Conservation (phyloP, 257 asterid species). For the Buddleja alternifolia region DNA sequence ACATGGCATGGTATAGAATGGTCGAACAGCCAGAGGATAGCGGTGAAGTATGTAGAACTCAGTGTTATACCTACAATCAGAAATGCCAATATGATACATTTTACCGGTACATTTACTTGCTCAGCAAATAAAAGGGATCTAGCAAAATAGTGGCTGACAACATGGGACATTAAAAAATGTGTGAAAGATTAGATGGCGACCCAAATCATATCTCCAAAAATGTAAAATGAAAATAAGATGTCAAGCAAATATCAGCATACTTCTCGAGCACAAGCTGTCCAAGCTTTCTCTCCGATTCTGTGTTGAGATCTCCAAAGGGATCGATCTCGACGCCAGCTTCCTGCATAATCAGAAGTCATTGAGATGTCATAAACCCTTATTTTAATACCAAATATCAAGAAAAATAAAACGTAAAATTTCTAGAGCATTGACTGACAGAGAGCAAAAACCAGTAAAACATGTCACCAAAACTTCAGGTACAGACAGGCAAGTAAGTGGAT, state of each 20-base stretch:
- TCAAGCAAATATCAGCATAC: slow-evolving; percentile 44
- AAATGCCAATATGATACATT: slow-evolving; percentile 2
- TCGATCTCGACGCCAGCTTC: slow-evolving; percentile 90
- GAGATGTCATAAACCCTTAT: not conserved
- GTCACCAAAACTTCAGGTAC: not conserved
- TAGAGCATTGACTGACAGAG: not conserved
- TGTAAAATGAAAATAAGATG: not conserved
- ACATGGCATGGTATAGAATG: slow-evolving; percentile 95
- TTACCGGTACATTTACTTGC: not conserved
- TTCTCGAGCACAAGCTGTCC: slow-evolving; percentile 86
- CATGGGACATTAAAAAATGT: not conserved
- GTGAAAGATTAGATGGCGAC: slow-evolving; percentile 1
- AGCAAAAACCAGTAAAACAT: not conserved
- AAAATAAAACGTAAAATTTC: not conserved
- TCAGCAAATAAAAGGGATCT: not conserved
- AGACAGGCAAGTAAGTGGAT: not conserved
- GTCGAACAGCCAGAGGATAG: slow-evolving; percentile 84
- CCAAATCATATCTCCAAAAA: not conserved
- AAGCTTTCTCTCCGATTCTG: slow-evolving; percentile 83
- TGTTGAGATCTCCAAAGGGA: slow-evolving; percentile 89
- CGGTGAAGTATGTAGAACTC: slow-evolving; percentile 97
- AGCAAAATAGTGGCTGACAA: not conserved
- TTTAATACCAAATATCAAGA: not conserved
- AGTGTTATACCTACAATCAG: slow-evolving; percentile 69
- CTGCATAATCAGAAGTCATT: slow-evolving; percentile 39